A percentile compares a stretch with the other conserved stretches of the same genome.
Evolutionary conservation across 495 filamentous ascomycete species (phyloP).

Genomic region (Coniosporium apollinis): DNA sequence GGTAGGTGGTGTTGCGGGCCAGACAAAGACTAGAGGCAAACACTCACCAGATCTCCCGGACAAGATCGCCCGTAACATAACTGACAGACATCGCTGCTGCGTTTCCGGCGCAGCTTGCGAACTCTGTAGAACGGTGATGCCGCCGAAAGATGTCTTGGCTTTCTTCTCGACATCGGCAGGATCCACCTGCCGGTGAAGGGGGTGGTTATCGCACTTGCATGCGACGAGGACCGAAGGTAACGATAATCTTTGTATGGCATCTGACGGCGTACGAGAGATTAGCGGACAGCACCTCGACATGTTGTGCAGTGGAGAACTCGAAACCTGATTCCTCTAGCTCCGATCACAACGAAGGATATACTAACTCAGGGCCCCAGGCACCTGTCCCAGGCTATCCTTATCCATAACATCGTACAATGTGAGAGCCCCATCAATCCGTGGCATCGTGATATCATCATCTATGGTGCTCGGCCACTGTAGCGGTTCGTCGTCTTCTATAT

Average conservation of each 20-base stretch:
- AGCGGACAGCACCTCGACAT: not conserved
- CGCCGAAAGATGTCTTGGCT: slow-evolving; percentile 35
- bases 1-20: too few species aligned
- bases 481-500: slow-evolving; percentile 40
- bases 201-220: slow-evolving; percentile 11
- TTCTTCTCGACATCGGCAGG: slow-evolving; percentile 38
- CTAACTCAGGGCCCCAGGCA: slow-evolving; percentile 59
- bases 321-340: too few species aligned
- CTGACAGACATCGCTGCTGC: slow-evolving; percentile 60
- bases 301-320: not conserved
- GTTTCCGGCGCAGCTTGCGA: slow-evolving; percentile 52
- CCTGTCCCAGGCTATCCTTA: slow-evolving; percentile 45
- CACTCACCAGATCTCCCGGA: slow-evolving; percentile 14
- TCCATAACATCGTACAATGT: slow-evolving; percentile 76
- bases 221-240: slow-evolving; percentile 13
- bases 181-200: slow-evolving; percentile 29
- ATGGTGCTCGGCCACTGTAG: slow-evolving; percentile 68
- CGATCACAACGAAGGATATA: slow-evolving; percentile 12
- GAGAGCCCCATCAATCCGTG: slow-evolving; percentile 66
- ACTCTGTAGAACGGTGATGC: slow-evolving; percentile 55
- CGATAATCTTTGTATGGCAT: slow-evolving; percentile 8
- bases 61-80: slow-evolving; percentile 57
- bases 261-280: slow-evolving; percentile 4
- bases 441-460: slow-evolving; percentile 45
- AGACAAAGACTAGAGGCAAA: too few species aligned